Percentiles rank a stretch among this genome's conserved stretches.
These are phyloP conservation scores for Carnegiea gigantea DNA, from an alignment of 179 eudicot species.

Conservation along the genomic window DNA sequence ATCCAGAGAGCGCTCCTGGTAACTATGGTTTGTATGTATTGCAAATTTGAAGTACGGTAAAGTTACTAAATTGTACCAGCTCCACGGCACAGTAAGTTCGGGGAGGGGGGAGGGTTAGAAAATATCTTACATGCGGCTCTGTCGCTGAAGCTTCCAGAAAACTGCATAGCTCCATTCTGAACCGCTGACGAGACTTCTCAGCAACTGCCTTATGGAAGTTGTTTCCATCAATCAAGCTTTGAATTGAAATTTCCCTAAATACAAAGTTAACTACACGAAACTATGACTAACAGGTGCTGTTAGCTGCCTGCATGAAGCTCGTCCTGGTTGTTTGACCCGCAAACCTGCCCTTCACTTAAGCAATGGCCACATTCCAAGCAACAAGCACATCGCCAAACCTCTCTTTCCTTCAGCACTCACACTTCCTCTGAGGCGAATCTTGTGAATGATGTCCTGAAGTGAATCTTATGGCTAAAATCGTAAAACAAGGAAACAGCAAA, in stretches of 20 bases:
- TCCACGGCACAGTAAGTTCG: background rate
- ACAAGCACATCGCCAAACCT: slow-evolving; percentile 22
- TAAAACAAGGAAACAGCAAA: background rate
- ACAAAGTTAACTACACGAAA: slow-evolving; percentile 27
- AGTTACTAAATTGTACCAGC: background rate
- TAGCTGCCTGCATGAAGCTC: slow-evolving; percentile 75
- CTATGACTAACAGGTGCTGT: slow-evolving; percentile 18
- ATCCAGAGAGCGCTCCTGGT: too few relatives aligned
- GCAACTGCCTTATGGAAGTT: slow-evolving; percentile 38
- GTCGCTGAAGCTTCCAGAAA: slow-evolving; percentile 71
- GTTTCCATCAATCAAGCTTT: slow-evolving; percentile 44
- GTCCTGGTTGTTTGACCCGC: slow-evolving; percentile 60
- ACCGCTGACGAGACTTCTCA: slow-evolving; percentile 48
- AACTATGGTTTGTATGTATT: background rate
- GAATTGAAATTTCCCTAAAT: slow-evolving; percentile 18
- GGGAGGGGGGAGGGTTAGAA: background rate
- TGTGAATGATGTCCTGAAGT: background rate
- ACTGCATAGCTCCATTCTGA: slow-evolving; percentile 75
- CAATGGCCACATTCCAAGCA: slow-evolving; percentile 49
- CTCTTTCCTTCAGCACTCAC: background rate
- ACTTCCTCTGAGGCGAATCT: background rate
- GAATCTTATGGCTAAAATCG: background rate
- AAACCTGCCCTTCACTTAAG: slow-evolving; percentile 62
- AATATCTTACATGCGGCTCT: slow-evolving; percentile 47
- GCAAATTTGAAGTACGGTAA: background rate